phyloP scores from a whole-genome alignment of 805 yeast species.

The Maudiozyma barnettii region DNA sequence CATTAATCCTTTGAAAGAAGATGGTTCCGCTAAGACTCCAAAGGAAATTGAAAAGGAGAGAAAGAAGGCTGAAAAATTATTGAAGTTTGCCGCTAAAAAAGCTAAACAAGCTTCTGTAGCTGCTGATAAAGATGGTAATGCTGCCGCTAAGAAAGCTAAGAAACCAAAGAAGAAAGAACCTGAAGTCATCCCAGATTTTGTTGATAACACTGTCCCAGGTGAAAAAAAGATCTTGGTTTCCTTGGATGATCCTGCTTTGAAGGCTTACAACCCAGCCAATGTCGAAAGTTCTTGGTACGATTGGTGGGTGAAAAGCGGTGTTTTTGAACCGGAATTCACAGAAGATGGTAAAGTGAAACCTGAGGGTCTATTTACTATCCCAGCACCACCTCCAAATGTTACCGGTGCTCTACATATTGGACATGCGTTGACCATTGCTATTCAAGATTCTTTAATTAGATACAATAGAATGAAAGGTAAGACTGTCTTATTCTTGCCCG shows the following conservation, averaged over 20 bases:
- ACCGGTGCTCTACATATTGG: conserved; percentile 99
- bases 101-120: conserved; percentile 38
- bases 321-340: conserved; percentile 78
- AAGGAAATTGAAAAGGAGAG: conserved; percentile 80
- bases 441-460: conserved; percentile 89
- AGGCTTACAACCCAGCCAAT: conserved; percentile 84
- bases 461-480: conserved; percentile 96
- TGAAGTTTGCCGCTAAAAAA: conserved; percentile 78
- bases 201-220: conserved; percentile 77
- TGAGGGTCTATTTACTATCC: conserved; percentile 79
- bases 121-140: conserved; percentile 34
- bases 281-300: conserved; percentile 96
- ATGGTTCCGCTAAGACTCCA: conserved; percentile 52
- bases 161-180: conserved; percentile 62
- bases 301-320: conserved; percentile 91
- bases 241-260: conserved; percentile 84
- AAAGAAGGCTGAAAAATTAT: conserved; percentile 78
- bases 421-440: conserved; percentile 90
- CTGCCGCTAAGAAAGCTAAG: conserved; percentile 42
- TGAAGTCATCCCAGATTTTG: conserved; percentile 75
- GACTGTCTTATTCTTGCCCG: conserved; percentile 87
- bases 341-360: conserved; percentile 67
- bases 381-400: conserved; percentile 99
- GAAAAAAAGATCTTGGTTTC: conserved; percentile 84
- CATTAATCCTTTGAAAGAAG: conserved; percentile 31